phyloP scores from a whole-genome alignment of 2,329 filamentous ascomycete species.

The Colletotrichum tamarilloi region DNA sequence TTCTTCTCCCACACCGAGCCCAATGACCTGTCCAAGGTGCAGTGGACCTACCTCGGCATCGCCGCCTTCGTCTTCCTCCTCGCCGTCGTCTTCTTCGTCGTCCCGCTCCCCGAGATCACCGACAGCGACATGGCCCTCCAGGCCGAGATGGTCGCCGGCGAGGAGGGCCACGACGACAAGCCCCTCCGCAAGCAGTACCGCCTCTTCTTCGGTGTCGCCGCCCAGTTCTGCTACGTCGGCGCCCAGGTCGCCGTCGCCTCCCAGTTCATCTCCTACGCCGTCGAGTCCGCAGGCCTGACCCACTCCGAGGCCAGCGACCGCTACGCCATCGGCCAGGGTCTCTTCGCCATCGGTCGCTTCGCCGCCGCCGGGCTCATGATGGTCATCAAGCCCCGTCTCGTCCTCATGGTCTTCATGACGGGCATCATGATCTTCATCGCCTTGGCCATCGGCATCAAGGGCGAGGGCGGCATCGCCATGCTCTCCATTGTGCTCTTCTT shows the following conservation, averaged over 20 bases:
- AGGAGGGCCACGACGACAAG: constrained; percentile 47
- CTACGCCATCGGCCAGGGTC: constrained; percentile 68
- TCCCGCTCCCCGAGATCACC: constrained; percentile 62
- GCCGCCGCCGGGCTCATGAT: constrained; percentile 67
- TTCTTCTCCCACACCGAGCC: constrained; percentile 67
- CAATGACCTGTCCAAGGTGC: constrained; percentile 66
- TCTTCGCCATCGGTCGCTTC: constrained; percentile 70
- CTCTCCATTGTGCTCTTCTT: constrained; percentile 68
- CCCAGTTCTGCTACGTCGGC: constrained; percentile 73
- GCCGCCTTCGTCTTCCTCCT: constrained; percentile 69
- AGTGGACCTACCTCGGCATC: constrained; percentile 74
- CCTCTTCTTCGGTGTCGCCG: constrained; percentile 69
- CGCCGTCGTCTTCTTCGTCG: constrained; percentile 68
- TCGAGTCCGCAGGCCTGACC: constrained; percentile 46
- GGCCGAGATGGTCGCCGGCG: constrained; percentile 51
- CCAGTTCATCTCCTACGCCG: constrained; percentile 65
- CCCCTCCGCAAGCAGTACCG: constrained; percentile 69
- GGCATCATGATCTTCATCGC: constrained; percentile 66
- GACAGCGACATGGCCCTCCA: constrained; percentile 71
- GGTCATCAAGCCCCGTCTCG: constrained; percentile 64
- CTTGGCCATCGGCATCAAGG: constrained; percentile 61
- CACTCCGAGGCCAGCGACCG: constrained; percentile 53
- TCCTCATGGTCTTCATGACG: constrained; percentile 64
- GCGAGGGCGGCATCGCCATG: constrained; percentile 64
- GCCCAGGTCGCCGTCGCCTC: constrained; percentile 65